A percentile compares a stretch with the other conserved stretches of the same genome.
Evolutionary conservation across 192 early-diverging fungal genomes (phyloP).

Genomic region (Backusella sp.): DNA sequence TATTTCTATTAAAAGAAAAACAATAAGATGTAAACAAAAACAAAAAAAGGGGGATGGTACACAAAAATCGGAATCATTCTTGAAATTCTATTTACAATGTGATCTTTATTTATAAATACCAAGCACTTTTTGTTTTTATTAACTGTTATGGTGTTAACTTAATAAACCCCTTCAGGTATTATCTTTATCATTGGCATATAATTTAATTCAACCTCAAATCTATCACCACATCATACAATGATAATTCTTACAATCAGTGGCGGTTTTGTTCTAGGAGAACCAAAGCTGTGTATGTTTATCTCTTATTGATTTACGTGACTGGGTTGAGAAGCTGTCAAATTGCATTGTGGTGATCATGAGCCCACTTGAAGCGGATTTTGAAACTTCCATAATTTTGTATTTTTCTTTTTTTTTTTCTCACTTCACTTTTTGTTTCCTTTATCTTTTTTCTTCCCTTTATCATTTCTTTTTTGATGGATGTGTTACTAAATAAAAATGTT

Average conservation of each 20-base stretch:
- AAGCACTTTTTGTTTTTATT: background rate
- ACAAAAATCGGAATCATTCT: background rate
- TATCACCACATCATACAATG: background rate
- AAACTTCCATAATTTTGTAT: background rate
- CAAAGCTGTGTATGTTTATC: background rate
- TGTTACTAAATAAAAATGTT: background rate
- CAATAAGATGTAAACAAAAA: background rate
- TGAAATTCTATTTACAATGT: background rate
- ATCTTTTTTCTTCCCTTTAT: background rate
- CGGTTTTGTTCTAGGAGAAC: background rate
- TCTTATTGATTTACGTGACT: background rate
- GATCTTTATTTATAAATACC: background rate
- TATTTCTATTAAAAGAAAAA: background rate
- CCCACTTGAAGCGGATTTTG: background rate
- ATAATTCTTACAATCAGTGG: background rate
- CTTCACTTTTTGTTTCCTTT: background rate
- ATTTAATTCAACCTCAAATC: background rate
- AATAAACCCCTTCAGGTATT: background rate
- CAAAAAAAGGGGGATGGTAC: background rate
- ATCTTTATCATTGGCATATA: background rate
- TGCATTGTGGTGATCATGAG: background rate
- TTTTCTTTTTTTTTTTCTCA: background rate
- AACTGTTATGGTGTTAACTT: background rate
- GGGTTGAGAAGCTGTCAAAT: background rate
- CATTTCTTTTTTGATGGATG: background rate